These are phyloP conservation scores for Iris pallida DNA, from an alignment of 116 monocot genomes.

Conservation along the genomic window DNA sequence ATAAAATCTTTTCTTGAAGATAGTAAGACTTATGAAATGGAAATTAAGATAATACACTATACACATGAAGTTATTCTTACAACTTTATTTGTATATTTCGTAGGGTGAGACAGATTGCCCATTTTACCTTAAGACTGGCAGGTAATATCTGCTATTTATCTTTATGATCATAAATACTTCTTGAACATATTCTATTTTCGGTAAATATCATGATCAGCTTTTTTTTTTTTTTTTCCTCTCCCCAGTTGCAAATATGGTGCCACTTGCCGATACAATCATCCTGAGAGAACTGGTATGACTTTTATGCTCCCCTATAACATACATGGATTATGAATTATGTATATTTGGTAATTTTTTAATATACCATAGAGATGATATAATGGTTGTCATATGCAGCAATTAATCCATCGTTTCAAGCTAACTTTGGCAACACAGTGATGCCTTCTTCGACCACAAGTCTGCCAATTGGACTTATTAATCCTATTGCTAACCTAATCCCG, in stretches of 20 bases:
- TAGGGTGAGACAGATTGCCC: conserved; percentile 91
- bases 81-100: conserved; percentile 1
- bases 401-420: conserved; percentile 30
- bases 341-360: not conserved
- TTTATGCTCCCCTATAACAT: not conserved
- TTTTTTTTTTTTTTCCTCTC: not conserved
- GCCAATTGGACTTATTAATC: conserved; percentile 42
- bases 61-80: not conserved
- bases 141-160: conserved; percentile 27
- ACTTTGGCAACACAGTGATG: conserved; percentile 28
- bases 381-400: conserved; percentile 34
- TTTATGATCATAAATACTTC: not conserved
- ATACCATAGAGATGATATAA: not conserved
- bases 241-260: conserved; percentile 94
- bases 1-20: too few relatives aligned
- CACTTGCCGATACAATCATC: conserved; percentile 81
- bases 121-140: conserved; percentile 96
- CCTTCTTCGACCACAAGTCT: conserved; percentile 34
- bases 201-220: not conserved
- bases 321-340: not conserved
- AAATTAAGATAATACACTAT: not conserved
- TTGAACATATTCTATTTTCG: not conserved
- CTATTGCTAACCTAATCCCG: conserved; percentile 48
- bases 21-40: not conserved
- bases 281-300: conserved; percentile 60